Percentiles rank a stretch among this genome's conserved stretches.
phyloP scores from a whole-genome alignment of 1,139 yeast species.

The Debaryomyces psychrophilus region DNA sequence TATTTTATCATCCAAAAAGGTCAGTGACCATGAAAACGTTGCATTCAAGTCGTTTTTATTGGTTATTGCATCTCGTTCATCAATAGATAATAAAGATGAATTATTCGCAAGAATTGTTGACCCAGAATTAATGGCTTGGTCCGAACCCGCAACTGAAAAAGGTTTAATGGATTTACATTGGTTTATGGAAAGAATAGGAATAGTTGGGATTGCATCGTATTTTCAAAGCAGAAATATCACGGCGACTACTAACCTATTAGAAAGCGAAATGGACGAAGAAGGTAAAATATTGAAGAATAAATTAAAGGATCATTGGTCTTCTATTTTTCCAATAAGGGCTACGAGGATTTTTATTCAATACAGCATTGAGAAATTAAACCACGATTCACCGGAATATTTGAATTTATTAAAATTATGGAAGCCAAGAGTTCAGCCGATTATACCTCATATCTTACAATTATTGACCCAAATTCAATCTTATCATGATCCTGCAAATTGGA shows the following conservation, averaged over 20 bases:
- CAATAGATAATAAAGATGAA: constrained; percentile 67
- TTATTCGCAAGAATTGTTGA: constrained; percentile 87
- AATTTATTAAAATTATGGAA: constrained; percentile 82
- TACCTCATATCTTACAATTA: constrained; percentile 87
- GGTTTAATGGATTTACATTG: constrained; percentile 89
- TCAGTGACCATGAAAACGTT: constrained; percentile 89
- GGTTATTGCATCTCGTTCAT: constrained; percentile 88
- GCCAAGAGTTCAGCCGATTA: constrained; percentile 87
- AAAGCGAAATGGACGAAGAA: constrained; percentile 87
- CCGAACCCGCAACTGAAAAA: constrained; percentile 85
- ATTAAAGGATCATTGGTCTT: constrained; percentile 89
- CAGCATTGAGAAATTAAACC: constrained; percentile 86
- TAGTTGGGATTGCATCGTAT: constrained; percentile 89
- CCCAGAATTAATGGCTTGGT: constrained; percentile 92
- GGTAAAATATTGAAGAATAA: constrained; percentile 77
- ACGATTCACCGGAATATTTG: constrained; percentile 73
- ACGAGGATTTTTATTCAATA: constrained; percentile 94
- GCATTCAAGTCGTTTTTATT: constrained; percentile 89
- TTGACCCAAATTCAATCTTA: constrained; percentile 91
- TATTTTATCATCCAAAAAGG: constrained; percentile 67
- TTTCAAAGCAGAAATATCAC: constrained; percentile 82
- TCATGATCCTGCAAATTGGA: constrained; percentile 93
- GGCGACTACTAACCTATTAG: constrained; percentile 71
- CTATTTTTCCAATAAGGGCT: constrained; percentile 92
- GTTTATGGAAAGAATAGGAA: constrained; percentile 97